Percentiles rank a stretch among this genome's conserved stretches.
Evolutionary conservation across 352 stramenopile species (phyloP).

Genomic region (Halophytophthora polymorphica): DNA sequence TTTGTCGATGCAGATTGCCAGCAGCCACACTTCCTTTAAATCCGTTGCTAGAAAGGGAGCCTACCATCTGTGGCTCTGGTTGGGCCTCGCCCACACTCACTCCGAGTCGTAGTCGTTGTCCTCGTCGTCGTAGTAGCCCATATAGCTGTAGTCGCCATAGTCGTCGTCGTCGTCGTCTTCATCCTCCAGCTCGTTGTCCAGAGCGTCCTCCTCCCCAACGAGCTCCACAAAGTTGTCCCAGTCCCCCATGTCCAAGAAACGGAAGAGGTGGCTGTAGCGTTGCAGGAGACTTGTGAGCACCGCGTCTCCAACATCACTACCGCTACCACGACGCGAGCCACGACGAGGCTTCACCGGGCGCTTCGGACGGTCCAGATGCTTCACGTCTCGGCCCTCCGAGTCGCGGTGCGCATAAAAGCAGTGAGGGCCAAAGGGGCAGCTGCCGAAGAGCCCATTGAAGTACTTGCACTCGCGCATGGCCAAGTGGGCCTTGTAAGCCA

Average conservation of each 20-base stretch:
- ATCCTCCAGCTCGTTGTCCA: slow-evolving; percentile 21
- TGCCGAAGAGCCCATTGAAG: slow-evolving; percentile 64
- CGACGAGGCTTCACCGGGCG: slow-evolving; percentile 28
- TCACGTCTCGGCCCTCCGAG: slow-evolving; percentile 50
- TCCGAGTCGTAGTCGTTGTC: slow-evolving; percentile 30
- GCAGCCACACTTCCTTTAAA: no score
- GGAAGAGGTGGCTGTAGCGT: slow-evolving; percentile 63
- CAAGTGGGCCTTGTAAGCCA: slow-evolving; percentile 74
- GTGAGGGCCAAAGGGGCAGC: slow-evolving; percentile 65
- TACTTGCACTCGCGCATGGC: slow-evolving; percentile 79
- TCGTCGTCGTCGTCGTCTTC: slow-evolving; percentile 26
- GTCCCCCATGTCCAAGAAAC: slow-evolving; percentile 60
- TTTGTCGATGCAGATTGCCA: no score
- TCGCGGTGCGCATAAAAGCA: slow-evolving; percentile 81
- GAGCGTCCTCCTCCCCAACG: slow-evolving; percentile 8
- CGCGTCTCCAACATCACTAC: slow-evolving; percentile 17
- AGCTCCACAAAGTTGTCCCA: slow-evolving; percentile 42
- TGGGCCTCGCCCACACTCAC: slow-evolving; percentile 3
- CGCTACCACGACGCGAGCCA: slow-evolving; percentile 8
- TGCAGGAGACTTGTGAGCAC: slow-evolving; percentile 47
- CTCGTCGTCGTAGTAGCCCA: slow-evolving; percentile 22
- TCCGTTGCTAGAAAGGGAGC: no score
- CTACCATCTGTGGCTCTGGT: neutral
- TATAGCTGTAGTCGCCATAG: slow-evolving; percentile 16
- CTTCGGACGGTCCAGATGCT: slow-evolving; percentile 57